Evolutionary conservation across 2,329 filamentous ascomycete species (phyloP).

Genomic region (Teratosphaeria zuluensis): DNA sequence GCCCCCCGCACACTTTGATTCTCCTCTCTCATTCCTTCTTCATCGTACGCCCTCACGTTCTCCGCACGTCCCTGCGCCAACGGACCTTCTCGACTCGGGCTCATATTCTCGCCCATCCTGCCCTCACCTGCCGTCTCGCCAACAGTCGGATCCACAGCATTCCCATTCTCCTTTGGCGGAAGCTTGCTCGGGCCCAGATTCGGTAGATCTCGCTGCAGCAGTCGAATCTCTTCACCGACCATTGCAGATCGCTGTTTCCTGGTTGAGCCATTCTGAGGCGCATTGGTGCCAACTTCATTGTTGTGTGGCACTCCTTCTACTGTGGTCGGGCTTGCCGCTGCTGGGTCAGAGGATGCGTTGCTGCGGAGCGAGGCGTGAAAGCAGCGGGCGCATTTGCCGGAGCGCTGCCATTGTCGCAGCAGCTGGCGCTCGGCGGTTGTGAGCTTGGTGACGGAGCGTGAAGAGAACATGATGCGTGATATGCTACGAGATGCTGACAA

Average conservation of each 20-base stretch:
- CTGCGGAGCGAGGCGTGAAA: slow-evolving; percentile 10
- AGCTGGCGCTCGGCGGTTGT: slow-evolving; percentile 10
- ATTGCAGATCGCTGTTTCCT: slow-evolving; percentile 19
- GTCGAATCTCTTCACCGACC: slow-evolving; percentile 17
- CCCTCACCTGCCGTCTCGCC: slow-evolving; percentile 1
- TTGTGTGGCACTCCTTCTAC: slow-evolving; percentile 1
- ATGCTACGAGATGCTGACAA: neutral
- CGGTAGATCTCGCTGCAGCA: slow-evolving; percentile 13
- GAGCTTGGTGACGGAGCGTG: slow-evolving; percentile 1
- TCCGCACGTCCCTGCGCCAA: slow-evolving; percentile 8
- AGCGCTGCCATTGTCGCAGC: slow-evolving; percentile 11
- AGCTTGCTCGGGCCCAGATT: slow-evolving; percentile 4
- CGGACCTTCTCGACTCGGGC: slow-evolving; percentile 12
- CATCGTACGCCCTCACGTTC: neutral
- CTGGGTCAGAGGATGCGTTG: slow-evolving; percentile 3
- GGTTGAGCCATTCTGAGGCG: slow-evolving; percentile 11
- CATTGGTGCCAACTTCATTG: slow-evolving; percentile 5
- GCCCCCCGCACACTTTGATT: neutral
- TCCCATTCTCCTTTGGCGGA: slow-evolving; percentile 5
- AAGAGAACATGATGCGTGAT: slow-evolving; percentile 3
- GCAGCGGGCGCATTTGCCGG: slow-evolving; percentile 14
- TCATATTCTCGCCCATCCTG: slow-evolving; percentile 15
- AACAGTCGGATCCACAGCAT: slow-evolving; percentile 1
- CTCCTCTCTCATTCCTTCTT: neutral
- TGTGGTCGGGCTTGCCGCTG: neutral